Base-by-base conservation (phyloP, 768 basidiomycete species). In the Hericium coralloides region DNA sequence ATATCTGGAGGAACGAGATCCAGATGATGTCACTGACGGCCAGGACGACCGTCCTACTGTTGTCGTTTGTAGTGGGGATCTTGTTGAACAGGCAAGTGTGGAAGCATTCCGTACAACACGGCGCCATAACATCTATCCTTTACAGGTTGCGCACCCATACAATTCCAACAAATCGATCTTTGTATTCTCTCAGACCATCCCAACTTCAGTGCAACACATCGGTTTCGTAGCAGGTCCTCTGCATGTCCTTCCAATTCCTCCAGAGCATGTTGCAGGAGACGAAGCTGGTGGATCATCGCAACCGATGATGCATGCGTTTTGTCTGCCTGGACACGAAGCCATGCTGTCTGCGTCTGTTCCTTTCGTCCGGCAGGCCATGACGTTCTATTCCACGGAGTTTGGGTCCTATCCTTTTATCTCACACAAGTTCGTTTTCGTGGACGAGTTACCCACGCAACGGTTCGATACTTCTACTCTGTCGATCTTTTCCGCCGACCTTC, bases 191-290 rank as follows among this genome's bases (percentile, higher is more conserved):
- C 94, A 95, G 68, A 76, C 87, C 22, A 83, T 85, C 12, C 79
- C 88, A 22, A 95, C 94, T 0, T 94, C 94, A 20, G 91, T 87
- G n/a, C 97, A 98, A 68, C 97, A 98, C 66, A 85, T 99, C 58
- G 86, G 90, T 2, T 98, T 95, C 67, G 94, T 95, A 51, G 93
- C 92, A 10, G 97, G 97, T 1, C 95, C 95, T 4, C 98, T 98
- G 68, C 84, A 93, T 70, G 73, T 91, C 56, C 74, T 84, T 64
- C 74, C 82, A 12, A 83, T 92, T 51, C 80, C 85, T 38, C 70
- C 79, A 12, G 89, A 90, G 60, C 75, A 74, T 57, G 71, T 74
- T 43, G 68, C 75, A 1, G 85, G 86, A 55, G 86, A 87, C 57
- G 80, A 84, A 38, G 74, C 80, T 25, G 72, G 77, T 18, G 80